Base-by-base conservation (phyloP, 139 green algal species). In the Chlorella vulgaris region DNA sequence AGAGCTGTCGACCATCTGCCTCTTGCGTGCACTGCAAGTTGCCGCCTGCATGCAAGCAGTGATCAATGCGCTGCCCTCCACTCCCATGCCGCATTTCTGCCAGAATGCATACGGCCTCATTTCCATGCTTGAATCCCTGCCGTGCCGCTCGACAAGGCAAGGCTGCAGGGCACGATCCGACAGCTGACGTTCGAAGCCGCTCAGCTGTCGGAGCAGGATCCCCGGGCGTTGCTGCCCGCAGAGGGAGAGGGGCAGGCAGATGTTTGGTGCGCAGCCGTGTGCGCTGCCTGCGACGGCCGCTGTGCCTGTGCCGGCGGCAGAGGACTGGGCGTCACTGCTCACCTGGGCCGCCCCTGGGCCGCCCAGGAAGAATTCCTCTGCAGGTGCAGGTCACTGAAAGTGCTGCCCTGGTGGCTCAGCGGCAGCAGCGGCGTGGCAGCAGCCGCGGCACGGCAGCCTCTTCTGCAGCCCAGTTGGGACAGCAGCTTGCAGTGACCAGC, bases 131-230 rank as follows among this genome's bases (percentile, higher is more conserved):
- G 24, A 2, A 43, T 22, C 47, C 28, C 21, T 3, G 1, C 24
- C 0, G 33, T n/a, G 51, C 73, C 67, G 73, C 51, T 68, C 51
- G 73, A 79, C 51, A 79, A 79, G 10, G 36, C 62, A 28, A 24
- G 24, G 21, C 73, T 79, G 50, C 73, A 79, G 73, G 8, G 24
- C 35, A 79, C 53, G 0, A 79, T 79, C 36, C 50, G 73, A 3
- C 53, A 67, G 43, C 53, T 79, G 51, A 69, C 73, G 0, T 10
- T 8, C 2, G 73, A 79, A 53, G 73, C 73, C 2, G 53, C 51
- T 2, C 58, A 55, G 61, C 61, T 33, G n/a, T 2, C 61, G 8
- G 61, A 68, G 61, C 61, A 68, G 61, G 61, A 2, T 6, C 10
- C 35, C 26, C n/a, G 29, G 61, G 24, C 13, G 61, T 15, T 58